Evolutionary conservation across 306 rosid genomes (phyloP).

Genomic region (Datisca glomerata): DNA sequence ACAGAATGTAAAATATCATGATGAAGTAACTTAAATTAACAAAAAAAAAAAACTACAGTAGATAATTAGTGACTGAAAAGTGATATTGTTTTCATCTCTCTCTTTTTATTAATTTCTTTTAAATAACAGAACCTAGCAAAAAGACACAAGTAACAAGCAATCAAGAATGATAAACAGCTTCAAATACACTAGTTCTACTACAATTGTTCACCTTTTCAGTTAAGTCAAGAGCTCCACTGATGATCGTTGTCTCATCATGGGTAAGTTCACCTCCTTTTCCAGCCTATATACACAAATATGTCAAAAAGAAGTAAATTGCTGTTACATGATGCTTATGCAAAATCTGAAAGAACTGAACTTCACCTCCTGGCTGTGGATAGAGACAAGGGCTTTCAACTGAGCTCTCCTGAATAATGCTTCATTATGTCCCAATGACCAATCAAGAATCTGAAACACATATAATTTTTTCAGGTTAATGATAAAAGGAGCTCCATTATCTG

Average conservation of each 20-base stretch:
- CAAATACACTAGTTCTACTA: too few relatives aligned
- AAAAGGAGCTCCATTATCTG: not conserved
- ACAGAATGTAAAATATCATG: too few relatives aligned
- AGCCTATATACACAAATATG: slow-evolving; percentile 33
- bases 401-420: slow-evolving; percentile 43
- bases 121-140: too few relatives aligned
- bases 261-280: slow-evolving; percentile 98
- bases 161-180: not conserved
- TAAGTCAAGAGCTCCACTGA: slow-evolving; percentile 91
- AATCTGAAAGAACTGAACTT: not conserved
- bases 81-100: too few relatives aligned
- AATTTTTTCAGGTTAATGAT: not conserved
- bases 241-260: slow-evolving; percentile 85
- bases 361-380: slow-evolving; percentile 42
- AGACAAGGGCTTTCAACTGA: slow-evolving; percentile 36
- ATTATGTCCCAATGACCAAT: slow-evolving; percentile 60
- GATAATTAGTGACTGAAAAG: too few relatives aligned
- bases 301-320: not conserved
- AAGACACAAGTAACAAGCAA: not conserved
- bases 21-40: too few relatives aligned
- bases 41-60: too few relatives aligned
- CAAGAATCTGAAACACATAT: slow-evolving; percentile 55
- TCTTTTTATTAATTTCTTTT: too few relatives aligned
- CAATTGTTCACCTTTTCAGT: slow-evolving; percentile 61
- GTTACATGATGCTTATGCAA: not conserved